Evolutionary conservation across 164 flowering plant genomes (phyloP).

Genomic region (Aristolochia contorta): DNA sequence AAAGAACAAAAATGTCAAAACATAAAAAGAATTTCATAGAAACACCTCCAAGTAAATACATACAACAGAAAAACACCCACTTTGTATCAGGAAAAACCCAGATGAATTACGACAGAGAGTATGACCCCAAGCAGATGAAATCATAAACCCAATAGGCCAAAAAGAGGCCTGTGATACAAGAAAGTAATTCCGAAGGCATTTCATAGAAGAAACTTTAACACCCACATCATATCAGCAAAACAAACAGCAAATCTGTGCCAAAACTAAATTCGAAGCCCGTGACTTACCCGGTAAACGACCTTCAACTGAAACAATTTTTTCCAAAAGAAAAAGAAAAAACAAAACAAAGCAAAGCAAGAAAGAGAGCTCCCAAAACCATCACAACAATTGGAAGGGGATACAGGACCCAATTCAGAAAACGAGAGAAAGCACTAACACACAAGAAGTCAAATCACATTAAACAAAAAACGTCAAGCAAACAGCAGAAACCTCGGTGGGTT

Average conservation of each 20-base stretch:
- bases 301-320: too few species aligned
- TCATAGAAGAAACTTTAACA: background rate
- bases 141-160: background rate
- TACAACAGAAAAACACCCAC: background rate
- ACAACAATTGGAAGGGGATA: too few species aligned
- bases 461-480: background rate
- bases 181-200: background rate
- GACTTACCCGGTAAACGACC: too few species aligned
- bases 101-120: background rate
- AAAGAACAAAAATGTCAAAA: slow-evolving; percentile 5
- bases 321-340: too few species aligned
- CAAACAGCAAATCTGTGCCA: too few species aligned
- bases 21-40: background rate
- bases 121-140: background rate
- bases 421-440: background rate
- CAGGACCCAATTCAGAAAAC: background rate
- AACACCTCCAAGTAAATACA: background rate
- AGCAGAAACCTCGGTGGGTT: slow-evolving; percentile 71
- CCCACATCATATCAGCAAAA: background rate
- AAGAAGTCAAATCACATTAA: too few species aligned
- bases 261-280: too few species aligned
- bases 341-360: too few species aligned
- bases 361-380: background rate
- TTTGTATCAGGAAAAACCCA: background rate
- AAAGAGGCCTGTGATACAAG: too few species aligned